Conservation (phyloP, 1,284 basidiomycete genomes). For the Testicularia cyperi region DNA sequence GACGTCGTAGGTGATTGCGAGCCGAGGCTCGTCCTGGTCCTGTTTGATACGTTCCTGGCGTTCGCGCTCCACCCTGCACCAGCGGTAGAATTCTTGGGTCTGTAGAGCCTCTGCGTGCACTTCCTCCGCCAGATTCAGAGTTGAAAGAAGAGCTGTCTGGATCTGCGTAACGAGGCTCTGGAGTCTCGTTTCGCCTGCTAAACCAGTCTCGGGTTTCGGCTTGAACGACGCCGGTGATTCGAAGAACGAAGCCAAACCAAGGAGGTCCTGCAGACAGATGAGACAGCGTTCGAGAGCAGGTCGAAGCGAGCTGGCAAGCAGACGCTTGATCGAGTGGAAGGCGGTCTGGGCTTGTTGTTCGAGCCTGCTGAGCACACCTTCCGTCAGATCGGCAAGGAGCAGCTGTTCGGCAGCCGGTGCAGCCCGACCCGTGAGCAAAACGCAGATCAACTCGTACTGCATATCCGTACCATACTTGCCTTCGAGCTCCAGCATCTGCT, state of each 20-base stretch:
- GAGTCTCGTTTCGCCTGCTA: too few species aligned
- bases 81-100: slow-evolving; percentile 32
- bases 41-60: slow-evolving; percentile 40
- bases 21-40: slow-evolving; percentile 36
- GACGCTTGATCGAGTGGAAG: slow-evolving; percentile 16
- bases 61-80: slow-evolving; percentile 34
- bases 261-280: slow-evolving; percentile 7
- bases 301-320: slow-evolving; percentile 8
- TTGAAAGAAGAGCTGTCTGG: slow-evolving; percentile 8
- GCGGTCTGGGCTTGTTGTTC: slow-evolving; percentile 23
- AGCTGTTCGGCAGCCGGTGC: slow-evolving; percentile 44
- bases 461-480: slow-evolving; percentile 39
- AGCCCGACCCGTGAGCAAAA: slow-evolving; percentile 37
- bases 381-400: slow-evolving; percentile 41
- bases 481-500: slow-evolving; percentile 26
- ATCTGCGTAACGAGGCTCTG: neutral
- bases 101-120: slow-evolving; percentile 23
- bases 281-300: slow-evolving; percentile 23
- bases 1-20: slow-evolving; percentile 33
- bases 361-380: slow-evolving; percentile 33
- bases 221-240: too few species aligned
- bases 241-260: slow-evolving; percentile 13
- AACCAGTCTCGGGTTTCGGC: too few species aligned
- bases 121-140: slow-evolving; percentile 15
- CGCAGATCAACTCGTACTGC: slow-evolving; percentile 40